phyloP scores from a whole-genome alignment of 345 rosid species.

The Raphanus sativus region DNA sequence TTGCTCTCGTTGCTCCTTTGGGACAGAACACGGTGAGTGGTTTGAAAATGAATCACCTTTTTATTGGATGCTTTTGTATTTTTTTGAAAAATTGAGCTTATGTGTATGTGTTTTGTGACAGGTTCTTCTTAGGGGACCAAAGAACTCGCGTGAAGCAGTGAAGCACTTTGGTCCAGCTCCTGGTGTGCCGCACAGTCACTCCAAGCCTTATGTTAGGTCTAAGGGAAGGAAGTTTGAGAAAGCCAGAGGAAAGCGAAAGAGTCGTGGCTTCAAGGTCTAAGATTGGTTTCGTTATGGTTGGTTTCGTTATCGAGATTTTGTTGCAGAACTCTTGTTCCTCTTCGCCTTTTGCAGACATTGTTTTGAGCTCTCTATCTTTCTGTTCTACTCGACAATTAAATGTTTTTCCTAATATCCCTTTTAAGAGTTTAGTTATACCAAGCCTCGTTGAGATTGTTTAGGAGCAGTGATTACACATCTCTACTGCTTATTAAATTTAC shows the following conservation, averaged over 20 bases:
- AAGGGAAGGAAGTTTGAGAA: conserved; percentile 88
- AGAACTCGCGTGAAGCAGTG: conserved; percentile 90
- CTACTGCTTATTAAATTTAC: neutral
- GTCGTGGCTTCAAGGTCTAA: conserved; percentile 70
- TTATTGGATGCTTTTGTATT: neutral
- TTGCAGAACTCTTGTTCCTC: conserved; percentile 18
- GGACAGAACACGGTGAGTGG: conserved; percentile 84
- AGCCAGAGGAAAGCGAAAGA: conserved; percentile 85
- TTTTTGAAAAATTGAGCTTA: neutral
- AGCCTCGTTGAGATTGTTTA: neutral
- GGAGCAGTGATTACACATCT: neutral
- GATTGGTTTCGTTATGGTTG: too few relatives aligned
- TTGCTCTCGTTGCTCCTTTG: conserved; percentile 87
- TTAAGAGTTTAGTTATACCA: neutral
- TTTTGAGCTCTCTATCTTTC: neutral
- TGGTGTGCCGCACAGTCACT: conserved; percentile 87
- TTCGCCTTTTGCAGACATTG: conserved; percentile 18
- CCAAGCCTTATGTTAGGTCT: conserved; percentile 75
- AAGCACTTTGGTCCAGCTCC: conserved; percentile 97
- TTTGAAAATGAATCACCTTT: neutral
- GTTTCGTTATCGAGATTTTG: conserved; percentile 44
- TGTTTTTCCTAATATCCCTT: neutral
- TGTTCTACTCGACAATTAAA: conserved; percentile 18
- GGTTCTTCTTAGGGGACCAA: conserved; percentile 90
- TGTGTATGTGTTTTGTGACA: conserved; percentile 15